Base-by-base conservation (phyloP, 2,329 filamentous ascomycete genomes). In the Beauveria sp. region DNA sequence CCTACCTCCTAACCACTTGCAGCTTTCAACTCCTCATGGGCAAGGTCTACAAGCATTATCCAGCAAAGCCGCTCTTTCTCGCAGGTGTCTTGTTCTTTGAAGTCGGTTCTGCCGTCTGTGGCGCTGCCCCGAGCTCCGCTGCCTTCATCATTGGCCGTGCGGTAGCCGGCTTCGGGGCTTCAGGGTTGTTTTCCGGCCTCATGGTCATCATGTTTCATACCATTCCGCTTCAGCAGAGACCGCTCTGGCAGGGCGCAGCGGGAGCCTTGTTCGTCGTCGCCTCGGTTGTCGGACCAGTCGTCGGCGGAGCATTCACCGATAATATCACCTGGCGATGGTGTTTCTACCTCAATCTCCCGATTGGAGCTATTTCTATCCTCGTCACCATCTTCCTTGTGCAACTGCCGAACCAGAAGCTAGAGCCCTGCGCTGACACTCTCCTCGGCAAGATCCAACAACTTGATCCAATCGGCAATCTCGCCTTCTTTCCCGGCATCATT, bases 21-120 rank as follows among this genome's bases (percentile, higher is more conserved):
- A 77, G 78, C 28, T 79, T 77, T 20, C 78, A 81, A 65, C 71
- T 80, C 20, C 65, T 81, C 18, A 81, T 80, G 66, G 80, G 79
- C 26, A 72, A 78, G 57, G 72, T 82, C 43, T 82, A 80, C 69
- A 79, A 77, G 66, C 78, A 79, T 62, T 82, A 81, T 62, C 74
- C 78, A 54, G 75, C 77, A 63, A 81, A 81, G 46, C 58, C 62
- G 3, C 14, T 72, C 12, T 75, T 71, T 63, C 62, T 75, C 10
- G 58, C 53, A 6, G 64, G 68, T 12, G 69, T 75, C 38, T 55
- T 66, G 24, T 58, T 77, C 38, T 76, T 77, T 47, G 74, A 76
- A 58, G 60, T 74, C n/a, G 74, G 74, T 3, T 75, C 72, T 28
- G 67, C 69, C 16, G 61, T 75, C 20, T 75, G 73, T 46, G 64